Base-by-base conservation (phyloP, 352 stramenopile species). In the Pythium dissimile region DNA sequence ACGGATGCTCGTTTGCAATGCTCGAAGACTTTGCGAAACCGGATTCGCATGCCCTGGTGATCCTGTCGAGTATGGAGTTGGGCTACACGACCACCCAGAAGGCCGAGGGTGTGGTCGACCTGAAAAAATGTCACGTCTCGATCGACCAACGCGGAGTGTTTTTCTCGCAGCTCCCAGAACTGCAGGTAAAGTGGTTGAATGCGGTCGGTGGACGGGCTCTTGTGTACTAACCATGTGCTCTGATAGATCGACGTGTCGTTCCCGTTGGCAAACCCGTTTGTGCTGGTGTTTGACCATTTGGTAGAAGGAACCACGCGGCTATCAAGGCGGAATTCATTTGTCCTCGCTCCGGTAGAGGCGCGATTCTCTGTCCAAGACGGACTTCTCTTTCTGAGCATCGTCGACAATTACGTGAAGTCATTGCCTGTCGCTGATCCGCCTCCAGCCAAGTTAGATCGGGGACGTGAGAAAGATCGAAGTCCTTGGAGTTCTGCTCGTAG, bases 331-430 rank as follows among this genome's bases (percentile, higher is more conserved):
- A 89, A 94, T 41, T 90, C 86, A 9, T 90, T 92, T 42, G 80
- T 92, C 27, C 54, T 94, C 20, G 81, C 78, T 16, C 86, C 86
- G 18, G 82, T 95, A 5, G 86, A 95, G 57, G 85, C 80, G 4
- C 80, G 86, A 13, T 90, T 95, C 53, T 95, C 86, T 16, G 82
- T 95, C 28, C 86, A 95, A 73, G 86, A 95, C 44, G 72, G 72
- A 13, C 78, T 88, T 46, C 58, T 95, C 45, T 92, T 95, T 54
- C 59, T 89, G 34, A 86, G 85, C 43, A 94, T 95, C 48, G 68
- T 83, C 23, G 86, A 95, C 67, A 95, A 92, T 49, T 95, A 93
- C 53, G 32, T 91, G n/a, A 67, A 72, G 30, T 80, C 72, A 26
- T 18, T 55, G 5, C 52, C 28, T 57, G 12, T 38, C 35, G 32